Evolutionary conservation across 106 monocot genomes (phyloP).

Genomic region (Apostasia ramifera): DNA sequence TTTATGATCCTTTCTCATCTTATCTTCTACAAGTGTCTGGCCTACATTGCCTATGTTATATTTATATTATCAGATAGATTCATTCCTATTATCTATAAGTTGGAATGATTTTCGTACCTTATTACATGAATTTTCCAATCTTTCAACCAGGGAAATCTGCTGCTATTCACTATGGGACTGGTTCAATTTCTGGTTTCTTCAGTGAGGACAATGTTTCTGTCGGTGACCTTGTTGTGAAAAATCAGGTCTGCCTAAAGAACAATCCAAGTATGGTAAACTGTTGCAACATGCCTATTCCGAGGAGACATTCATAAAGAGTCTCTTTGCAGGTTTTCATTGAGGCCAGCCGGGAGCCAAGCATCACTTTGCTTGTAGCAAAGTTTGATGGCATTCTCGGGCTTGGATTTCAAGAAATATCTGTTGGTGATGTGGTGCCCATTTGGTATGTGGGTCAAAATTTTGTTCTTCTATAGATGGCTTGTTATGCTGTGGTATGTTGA

Average conservation of each 20-base stretch:
- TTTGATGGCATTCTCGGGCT: constrained; percentile 56
- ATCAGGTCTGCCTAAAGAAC: constrained; percentile 38
- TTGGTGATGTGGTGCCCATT: constrained; percentile 24
- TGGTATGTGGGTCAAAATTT: constrained; percentile 10
- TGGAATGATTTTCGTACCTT: background rate
- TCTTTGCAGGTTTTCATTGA: constrained; percentile 36
- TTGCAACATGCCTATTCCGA: background rate
- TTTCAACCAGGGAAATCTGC: constrained; percentile 57
- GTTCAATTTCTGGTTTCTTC: constrained; percentile 66
- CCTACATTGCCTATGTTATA: no score
- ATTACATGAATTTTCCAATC: background rate
- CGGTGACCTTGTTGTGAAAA: constrained; percentile 64
- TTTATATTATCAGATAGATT: no score
- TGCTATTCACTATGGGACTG: constrained; percentile 76
- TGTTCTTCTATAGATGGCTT: background rate
- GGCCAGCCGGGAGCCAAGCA: constrained; percentile 33
- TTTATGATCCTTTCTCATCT: no score
- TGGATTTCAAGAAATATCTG: constrained; percentile 50
- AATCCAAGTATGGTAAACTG: background rate
- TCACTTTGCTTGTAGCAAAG: constrained; percentile 30
- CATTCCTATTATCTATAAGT: no score
- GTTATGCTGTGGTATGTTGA: no score
- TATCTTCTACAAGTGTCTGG: no score
- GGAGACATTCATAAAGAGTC: background rate
- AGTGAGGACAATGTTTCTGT: constrained; percentile 63